phyloP scores from a whole-genome alignment of 73 alveolate species.

The Paramecium octaurelia region DNA sequence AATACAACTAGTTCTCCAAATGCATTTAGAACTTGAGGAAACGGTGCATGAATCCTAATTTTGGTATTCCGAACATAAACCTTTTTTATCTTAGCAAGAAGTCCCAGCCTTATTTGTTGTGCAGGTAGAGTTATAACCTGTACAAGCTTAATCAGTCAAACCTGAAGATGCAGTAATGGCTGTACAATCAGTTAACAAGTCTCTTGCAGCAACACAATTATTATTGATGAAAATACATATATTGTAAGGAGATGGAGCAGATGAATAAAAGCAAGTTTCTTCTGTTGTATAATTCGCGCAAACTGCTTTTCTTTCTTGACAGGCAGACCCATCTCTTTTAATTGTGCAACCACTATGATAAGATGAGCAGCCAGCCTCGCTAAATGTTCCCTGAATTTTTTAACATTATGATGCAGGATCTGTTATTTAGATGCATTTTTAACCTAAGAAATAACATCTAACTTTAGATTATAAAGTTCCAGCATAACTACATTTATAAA shows the following conservation, averaged over 20 bases:
- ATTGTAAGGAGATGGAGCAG: not conserved
- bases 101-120: not conserved
- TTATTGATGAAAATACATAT: not conserved
- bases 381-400: too few relatives aligned
- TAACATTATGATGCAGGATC: too few relatives aligned
- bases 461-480: not conserved
- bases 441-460: not conserved
- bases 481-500: not conserved
- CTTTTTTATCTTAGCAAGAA: not conserved
- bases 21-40: not conserved
- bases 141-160: not conserved
- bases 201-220: not conserved
- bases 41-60: not conserved
- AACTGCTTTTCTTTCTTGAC: not conserved
- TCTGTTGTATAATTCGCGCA: not conserved
- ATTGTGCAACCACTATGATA: not conserved
- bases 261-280: too few relatives aligned
- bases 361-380: not conserved
- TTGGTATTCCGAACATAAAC: not conserved
- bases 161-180: not conserved
- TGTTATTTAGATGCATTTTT: not conserved
- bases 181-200: not conserved
- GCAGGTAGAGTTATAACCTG: not conserved
- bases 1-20: not conserved
- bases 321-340: not conserved